These are phyloP conservation scores for Clitoria ternatea DNA, from an alignment of 306 rosid species.

Conservation along the genomic window DNA sequence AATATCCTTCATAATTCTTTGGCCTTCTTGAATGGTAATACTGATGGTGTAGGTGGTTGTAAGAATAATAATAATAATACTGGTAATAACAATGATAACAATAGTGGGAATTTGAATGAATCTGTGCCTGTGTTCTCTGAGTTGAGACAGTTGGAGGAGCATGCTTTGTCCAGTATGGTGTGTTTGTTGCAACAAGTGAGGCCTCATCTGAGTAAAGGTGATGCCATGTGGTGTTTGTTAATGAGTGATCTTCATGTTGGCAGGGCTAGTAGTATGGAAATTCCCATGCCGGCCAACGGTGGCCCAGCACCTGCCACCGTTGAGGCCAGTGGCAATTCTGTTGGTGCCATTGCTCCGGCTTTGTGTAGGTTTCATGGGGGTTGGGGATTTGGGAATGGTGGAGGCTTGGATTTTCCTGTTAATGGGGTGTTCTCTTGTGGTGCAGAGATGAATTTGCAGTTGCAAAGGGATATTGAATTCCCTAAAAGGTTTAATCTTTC, in stretches of 20 bases:
- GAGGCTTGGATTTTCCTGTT: conserved; percentile 52
- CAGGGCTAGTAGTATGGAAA: conserved; percentile 74
- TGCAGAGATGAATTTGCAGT: conserved; percentile 51
- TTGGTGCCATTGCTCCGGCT: conserved; percentile 55
- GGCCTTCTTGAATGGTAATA: conserved; percentile 55
- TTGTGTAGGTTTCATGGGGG: conserved; percentile 87
- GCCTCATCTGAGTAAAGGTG: conserved; percentile 82
- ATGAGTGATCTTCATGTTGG: conserved; percentile 96
- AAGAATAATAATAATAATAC: neutral
- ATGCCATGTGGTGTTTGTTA: conserved; percentile 96
- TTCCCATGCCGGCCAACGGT: conserved; percentile 47
- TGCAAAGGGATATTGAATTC: conserved; percentile 74
- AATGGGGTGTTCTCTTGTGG: conserved; percentile 52
- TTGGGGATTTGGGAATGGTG: conserved; percentile 85
- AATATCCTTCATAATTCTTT: conserved; percentile 75
- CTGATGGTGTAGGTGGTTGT: neutral
- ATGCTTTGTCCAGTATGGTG: conserved; percentile 78
- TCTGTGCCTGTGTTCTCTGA: conserved; percentile 61
- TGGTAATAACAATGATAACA: neutral
- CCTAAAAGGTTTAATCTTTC: conserved; percentile 93
- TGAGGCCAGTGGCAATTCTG: conserved; percentile 43
- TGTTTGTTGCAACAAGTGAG: conserved; percentile 79
- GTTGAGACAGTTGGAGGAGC: conserved; percentile 83
- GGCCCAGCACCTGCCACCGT: conserved; percentile 22
- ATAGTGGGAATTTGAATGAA: conserved; percentile 50